Evolutionary conservation across 306 rosid genomes (phyloP), one percentile per base, ranked within the genome.

Genomic region (Lathyrus oleraceus): DNA sequence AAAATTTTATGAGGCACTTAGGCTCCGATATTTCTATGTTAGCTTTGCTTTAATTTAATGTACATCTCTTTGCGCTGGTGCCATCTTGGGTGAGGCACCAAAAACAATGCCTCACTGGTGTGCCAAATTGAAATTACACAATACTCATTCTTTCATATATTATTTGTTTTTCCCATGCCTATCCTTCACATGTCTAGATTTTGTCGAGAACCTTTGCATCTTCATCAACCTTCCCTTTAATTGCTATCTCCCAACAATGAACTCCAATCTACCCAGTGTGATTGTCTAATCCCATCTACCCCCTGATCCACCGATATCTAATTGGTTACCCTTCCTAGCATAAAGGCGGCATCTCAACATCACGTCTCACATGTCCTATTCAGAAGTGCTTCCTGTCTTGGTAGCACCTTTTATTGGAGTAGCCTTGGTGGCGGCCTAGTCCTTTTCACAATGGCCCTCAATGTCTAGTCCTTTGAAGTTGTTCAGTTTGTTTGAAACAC

Each of bases 1-100:
- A 56, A 40, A 56, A 53, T 69, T 70, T 13, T 57, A 15, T 56
- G 16, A 40, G 43, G 65, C 56, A 56, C 32, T 69, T 53, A 38
- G 38, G 40, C 12, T 21, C 39, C 4, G 11, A 7, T 42, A 27
- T 38, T 68, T 53, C 36, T 30, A 8, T 40, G 65, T 70, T 19
- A 57, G 58, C 32, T 70, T 42, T 14, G 40, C 43, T 42, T 40
- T 9, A 39, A 70, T 42, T 70, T 40, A 57, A 15, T 27, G 11
- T 11, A 42, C 19, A 4, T 21, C 10, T 54, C 65, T 36, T 11
- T 38, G 21, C 2, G 27, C n/a, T 23, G 61, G 16, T 23, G 61
- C 9, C 10, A 0, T 17, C 61, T 54, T 23, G 36, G 61, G 61
- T 2, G 32, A 11, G 35, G 16, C 36, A 54, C 12, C n/a, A 13